Evolutionary conservation across 495 filamentous ascomycete species (phyloP).

Genomic region (Xylaria venustula): DNA sequence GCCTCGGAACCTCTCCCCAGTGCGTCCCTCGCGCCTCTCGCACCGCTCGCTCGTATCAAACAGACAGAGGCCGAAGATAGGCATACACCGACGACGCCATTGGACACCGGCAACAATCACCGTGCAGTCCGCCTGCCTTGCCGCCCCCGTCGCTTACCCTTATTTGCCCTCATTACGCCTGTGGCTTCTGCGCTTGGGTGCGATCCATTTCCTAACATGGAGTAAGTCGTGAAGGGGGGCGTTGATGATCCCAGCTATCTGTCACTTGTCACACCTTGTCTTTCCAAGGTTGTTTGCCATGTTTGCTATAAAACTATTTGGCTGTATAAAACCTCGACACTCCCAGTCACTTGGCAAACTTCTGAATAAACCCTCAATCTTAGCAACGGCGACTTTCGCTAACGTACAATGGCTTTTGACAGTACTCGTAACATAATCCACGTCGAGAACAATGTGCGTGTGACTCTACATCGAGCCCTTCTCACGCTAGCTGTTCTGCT

Average conservation of each 20-base stretch:
- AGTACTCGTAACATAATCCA: slow-evolving; percentile 18
- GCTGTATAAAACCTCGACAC: too few relatives aligned
- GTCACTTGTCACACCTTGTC: background rate
- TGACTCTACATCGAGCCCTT: background rate
- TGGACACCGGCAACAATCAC: slow-evolving; percentile 2
- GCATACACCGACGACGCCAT: slow-evolving; percentile 4
- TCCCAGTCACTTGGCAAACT: too few relatives aligned
- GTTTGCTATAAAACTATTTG: background rate
- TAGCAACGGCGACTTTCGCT: background rate
- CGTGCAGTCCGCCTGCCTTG: slow-evolving; percentile 8
- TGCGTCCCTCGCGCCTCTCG: too few relatives aligned
- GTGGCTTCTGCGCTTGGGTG: background rate
- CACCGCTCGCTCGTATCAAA: background rate
- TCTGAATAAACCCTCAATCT: background rate
- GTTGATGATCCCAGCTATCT: background rate
- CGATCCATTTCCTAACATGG: slow-evolving; percentile 12
- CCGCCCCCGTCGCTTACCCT: background rate
- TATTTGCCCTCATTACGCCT: background rate
- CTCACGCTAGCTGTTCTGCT: background rate
- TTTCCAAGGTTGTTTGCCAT: too few relatives aligned
- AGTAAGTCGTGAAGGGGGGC: slow-evolving; percentile 10
- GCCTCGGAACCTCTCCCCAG: background rate
- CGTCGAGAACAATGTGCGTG: slow-evolving; percentile 15
- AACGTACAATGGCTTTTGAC: slow-evolving; percentile 12
- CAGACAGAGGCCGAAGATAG: background rate